Evolutionary conservation across 2,329 filamentous ascomycete genomes (phyloP), one percentile per base, ranked within the genome.

Genomic region (Talaromyces sp.): DNA sequence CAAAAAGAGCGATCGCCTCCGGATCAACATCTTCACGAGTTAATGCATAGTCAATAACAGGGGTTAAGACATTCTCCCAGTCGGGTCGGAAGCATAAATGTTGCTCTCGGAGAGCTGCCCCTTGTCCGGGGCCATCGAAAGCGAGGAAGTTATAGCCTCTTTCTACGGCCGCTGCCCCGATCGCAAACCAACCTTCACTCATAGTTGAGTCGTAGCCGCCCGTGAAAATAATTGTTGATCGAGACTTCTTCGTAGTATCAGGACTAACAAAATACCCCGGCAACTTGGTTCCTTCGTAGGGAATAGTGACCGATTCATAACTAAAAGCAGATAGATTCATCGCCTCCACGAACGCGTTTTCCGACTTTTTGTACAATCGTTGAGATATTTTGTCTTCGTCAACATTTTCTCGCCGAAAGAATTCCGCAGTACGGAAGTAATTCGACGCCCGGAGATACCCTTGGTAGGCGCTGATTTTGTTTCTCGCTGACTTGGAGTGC

Each of bases 81-180:
- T 71, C 67, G 8, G 46, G 57, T 10, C 65, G 61, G 51, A 71
- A 71, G 20, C 56, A 60, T 14, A 67, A 47, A 29, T 58, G 50
- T 37, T 68, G 61, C 17, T 59, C 39, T n/a, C 65, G 58, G 8
- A 64, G 56, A 22, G 66, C 65, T 11, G 61, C 56, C 0, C 61
- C 62, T 32, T 72, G 70, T 8, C 70, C 70, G 1, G 68, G 68
- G 1, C 69, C 69, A 55, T 72, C 68, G 51, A 68, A 72, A 10
- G 64, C 58, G 22, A 71, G 54, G 39, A 65, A 59, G 49, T 68
- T 69, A 51, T 63, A 71, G 14, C 68, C 69, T 22, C 69, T 58
- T 20, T 57, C 60, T 13, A 70, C 43, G 2, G 63, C 67, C 3
- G 65, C 56, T 14, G 64, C 58, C 13, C 57, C 64, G 37, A 62